A percentile compares a stretch with the other conserved stretches of the same genome.
These are phyloP conservation scores for Suhomyces chickasaworum DNA, from an alignment of 1,139 yeast species.

Conservation along the genomic window DNA sequence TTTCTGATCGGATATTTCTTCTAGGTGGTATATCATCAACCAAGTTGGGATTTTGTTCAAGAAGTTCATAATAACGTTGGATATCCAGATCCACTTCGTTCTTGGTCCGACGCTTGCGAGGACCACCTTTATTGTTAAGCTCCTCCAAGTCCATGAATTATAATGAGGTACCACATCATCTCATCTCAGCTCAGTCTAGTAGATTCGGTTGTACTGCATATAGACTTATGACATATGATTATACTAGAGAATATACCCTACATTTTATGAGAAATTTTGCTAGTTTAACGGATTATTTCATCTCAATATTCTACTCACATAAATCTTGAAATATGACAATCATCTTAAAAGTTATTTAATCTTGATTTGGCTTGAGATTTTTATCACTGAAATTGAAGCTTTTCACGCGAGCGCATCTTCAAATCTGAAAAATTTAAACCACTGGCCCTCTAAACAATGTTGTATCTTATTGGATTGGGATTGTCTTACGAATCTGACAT, in stretches of 20 bases:
- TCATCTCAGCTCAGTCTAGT: background rate
- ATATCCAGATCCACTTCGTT: constrained; percentile 24
- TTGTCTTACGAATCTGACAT: constrained; percentile 87
- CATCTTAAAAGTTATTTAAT: no score
- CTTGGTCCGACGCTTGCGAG: constrained; percentile 13
- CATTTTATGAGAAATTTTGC: no score
- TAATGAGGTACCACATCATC: background rate
- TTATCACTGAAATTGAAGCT: no score
- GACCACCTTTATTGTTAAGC: background rate
- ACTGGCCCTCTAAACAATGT: constrained; percentile 50
- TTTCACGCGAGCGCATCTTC: constrained; percentile 10
- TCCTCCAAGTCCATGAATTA: background rate
- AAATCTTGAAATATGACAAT: no score
- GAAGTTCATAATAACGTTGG: constrained; percentile 23
- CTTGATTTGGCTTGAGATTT: no score
- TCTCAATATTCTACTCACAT: no score
- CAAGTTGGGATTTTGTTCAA: constrained; percentile 20
- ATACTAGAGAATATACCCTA: no score
- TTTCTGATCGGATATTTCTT: background rate
- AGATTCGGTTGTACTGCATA: no score
- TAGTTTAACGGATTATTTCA: no score
- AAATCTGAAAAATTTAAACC: constrained; percentile 9
- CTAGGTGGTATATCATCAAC: constrained; percentile 33
- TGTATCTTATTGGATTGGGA: constrained; percentile 89
- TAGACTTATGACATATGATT: no score